Base-by-base conservation (phyloP, 306 rosid species). In the Trichosanthes truncata region DNA sequence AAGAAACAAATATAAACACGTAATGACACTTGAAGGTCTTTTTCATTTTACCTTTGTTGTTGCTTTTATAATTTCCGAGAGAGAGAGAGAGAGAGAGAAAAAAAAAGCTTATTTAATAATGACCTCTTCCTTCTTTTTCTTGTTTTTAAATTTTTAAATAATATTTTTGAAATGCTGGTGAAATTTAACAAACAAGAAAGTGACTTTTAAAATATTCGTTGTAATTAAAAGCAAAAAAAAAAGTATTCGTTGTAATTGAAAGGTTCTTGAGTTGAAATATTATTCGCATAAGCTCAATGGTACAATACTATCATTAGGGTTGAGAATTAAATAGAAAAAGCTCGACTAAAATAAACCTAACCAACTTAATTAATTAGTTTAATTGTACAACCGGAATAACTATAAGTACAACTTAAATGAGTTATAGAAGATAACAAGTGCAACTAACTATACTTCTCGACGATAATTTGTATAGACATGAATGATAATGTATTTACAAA, bases 1-100 rank as follows among this genome's bases (percentile, higher is more conserved):
- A 72, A 25, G 77, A 72, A 72, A 72, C 77, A 46, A 72, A 72
- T 14, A 46, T 13, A 72, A 46, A 72, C 77, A 72, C 77, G 77
- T 72, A 72, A 72, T 43, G 52, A 45, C 35, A 25, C 46, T 45
- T 25, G 77, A 46, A 14, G 23, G 77, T 72, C 57, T 46, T 72
- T 46, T 25, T 72, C 21, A 26, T 46, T 46, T 15, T 15, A 72
- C 33, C 33, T 46, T 25, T 25, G 9, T 45, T 13, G 6, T 71
- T 21, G 53, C 21, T 43, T 45, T 69, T 69, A 43, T 45, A 8
- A 65, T 65, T 65, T 65, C 45, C 72, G 35, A 57, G 15, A 57
- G 31, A 23, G 63, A 65, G 14, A n/a, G 11, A 55, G 3, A 11
- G 3, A 26, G n/a, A n/a, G n/a, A n/a, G n/a, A 12, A 21, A 33